Conservation (phyloP, 257 asterid species). For the Solanum habrochaites region DNA sequence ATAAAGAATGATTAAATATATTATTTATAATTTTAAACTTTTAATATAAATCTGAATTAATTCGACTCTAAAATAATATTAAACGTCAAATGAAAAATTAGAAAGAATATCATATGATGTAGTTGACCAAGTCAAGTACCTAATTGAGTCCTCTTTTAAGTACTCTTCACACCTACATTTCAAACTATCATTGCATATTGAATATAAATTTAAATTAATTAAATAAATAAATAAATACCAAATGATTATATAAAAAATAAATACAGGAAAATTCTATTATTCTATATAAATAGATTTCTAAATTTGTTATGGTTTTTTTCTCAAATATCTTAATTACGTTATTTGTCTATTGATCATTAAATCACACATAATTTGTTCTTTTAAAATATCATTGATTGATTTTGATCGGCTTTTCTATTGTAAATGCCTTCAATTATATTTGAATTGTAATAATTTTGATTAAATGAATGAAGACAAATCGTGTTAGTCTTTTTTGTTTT, state of each 20-base stretch:
- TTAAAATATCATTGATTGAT: too few species aligned
- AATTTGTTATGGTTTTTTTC: too few species aligned
- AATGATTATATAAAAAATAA: neutral
- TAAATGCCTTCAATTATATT: too few species aligned
- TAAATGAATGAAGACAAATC: too few species aligned
- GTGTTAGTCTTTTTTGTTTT: too few species aligned
- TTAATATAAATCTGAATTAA: neutral
- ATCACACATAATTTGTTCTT: too few species aligned
- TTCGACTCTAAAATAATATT: fast-evolving
- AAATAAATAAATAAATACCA: neutral
- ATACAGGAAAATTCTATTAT: neutral
- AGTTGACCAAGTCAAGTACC: neutral
- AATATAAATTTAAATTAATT: neutral
- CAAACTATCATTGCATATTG: neutral
- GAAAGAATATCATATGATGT: neutral
- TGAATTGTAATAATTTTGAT: too few species aligned
- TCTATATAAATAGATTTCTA: neutral
- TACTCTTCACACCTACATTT: neutral
- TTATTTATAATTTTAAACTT: neutral
- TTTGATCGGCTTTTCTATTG: too few species aligned
- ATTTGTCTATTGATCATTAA: too few species aligned
- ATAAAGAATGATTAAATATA: neutral
- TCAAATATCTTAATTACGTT: too few species aligned
- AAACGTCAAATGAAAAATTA: fast-evolving
- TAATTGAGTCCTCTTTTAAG: neutral